Conservation (phyloP, 73 alveolate genomes). For the Uronychia setigera region DNA sequence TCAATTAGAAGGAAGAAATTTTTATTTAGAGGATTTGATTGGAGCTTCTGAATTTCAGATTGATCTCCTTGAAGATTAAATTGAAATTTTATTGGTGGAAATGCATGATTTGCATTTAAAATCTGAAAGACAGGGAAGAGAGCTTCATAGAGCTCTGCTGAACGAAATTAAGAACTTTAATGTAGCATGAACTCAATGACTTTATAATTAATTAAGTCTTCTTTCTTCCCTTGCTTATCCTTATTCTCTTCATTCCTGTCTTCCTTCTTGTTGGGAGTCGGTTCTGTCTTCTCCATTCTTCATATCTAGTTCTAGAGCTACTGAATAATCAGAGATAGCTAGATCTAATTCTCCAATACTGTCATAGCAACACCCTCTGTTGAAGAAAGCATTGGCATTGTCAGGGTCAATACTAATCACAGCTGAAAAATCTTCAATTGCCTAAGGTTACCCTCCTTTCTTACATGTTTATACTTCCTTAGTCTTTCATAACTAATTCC, state of each 20-base stretch:
- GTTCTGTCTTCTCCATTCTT: slow-evolving; percentile 50
- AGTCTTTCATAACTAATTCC: slow-evolving; percentile 95
- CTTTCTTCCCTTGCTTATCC: slow-evolving; percentile 9
- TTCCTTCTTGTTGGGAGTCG: not conserved
- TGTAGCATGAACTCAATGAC: too few relatives aligned
- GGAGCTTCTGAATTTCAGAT: too few relatives aligned
- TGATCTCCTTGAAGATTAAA: too few relatives aligned
- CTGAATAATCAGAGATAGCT: slow-evolving; percentile 88
- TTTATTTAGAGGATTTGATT: too few relatives aligned
- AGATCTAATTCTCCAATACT: slow-evolving; percentile 79
- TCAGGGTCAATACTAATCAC: slow-evolving; percentile 90
- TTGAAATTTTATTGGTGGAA: too few relatives aligned
- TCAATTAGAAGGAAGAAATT: too few relatives aligned
- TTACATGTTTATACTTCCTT: slow-evolving; percentile 82
- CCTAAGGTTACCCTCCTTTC: slow-evolving; percentile 45
- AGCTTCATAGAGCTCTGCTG: too few relatives aligned
- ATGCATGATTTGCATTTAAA: too few relatives aligned
- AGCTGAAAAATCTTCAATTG: slow-evolving; percentile 91
- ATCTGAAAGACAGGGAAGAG: too few relatives aligned
- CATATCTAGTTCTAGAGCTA: slow-evolving; percentile 89
- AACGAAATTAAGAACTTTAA: too few relatives aligned
- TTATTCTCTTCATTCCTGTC: not conserved
- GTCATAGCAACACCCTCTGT: slow-evolving; percentile 98
- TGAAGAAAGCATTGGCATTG: slow-evolving; percentile 98
- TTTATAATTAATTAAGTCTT: not conserved